Evolutionary conservation across 495 filamentous ascomycete genomes (phyloP).

Genomic region (Aspergillus steynii): DNA sequence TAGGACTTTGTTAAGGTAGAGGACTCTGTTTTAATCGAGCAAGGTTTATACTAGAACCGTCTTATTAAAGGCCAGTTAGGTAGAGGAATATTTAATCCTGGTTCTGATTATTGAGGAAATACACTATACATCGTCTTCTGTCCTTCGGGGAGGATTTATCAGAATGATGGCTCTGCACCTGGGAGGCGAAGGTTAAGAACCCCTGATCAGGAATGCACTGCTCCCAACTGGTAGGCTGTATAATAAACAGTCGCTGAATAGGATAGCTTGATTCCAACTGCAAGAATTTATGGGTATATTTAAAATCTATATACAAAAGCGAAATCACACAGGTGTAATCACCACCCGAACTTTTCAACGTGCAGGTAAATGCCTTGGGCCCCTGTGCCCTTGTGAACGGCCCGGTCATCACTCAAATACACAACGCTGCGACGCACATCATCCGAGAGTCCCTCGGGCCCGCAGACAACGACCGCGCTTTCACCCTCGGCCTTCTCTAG

Average conservation of each 20-base stretch:
- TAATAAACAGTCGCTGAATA: neutral
- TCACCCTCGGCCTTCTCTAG: conserved; percentile 79
- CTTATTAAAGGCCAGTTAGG: too few species aligned
- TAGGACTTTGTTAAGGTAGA: too few species aligned
- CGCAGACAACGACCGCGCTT: conserved; percentile 81
- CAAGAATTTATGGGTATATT: neutral
- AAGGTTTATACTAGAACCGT: too few species aligned
- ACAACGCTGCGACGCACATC: conserved; percentile 68
- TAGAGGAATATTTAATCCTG: too few species aligned
- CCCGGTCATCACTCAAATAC: conserved; percentile 76
- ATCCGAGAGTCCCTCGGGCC: conserved; percentile 65
- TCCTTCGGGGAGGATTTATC: too few species aligned
- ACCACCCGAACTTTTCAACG: conserved; percentile 43
- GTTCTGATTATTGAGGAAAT: too few species aligned
- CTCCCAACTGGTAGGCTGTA: too few species aligned
- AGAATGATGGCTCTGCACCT: too few species aligned
- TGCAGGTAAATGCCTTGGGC: conserved; percentile 71
- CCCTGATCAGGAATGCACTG: too few species aligned
- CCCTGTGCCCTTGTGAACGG: conserved; percentile 87
- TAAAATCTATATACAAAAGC: neutral
- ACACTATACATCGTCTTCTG: too few species aligned
- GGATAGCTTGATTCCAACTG: neutral
- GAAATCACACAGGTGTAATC: neutral
- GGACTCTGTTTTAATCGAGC: too few species aligned
- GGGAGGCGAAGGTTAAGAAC: too few species aligned